Percentiles rank a stretch among this genome's conserved stretches.
phyloP scores from a whole-genome alignment of 2,329 filamentous ascomycete species.

The Aspergillus caelatus region DNA sequence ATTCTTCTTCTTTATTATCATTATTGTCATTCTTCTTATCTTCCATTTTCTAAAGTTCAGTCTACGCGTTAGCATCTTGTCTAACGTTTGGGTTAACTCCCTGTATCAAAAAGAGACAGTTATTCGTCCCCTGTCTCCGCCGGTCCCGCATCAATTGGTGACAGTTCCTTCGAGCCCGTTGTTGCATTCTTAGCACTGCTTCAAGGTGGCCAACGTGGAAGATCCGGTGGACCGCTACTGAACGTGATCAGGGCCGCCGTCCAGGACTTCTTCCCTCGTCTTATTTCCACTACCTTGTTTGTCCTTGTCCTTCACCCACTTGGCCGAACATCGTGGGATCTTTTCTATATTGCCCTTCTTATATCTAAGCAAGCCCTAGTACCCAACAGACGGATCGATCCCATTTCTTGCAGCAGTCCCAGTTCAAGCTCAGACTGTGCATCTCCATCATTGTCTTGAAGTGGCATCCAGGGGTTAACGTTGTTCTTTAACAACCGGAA shows the following conservation, averaged over 20 bases:
- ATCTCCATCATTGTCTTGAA: slow-evolving; percentile 19
- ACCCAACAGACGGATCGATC: slow-evolving; percentile 24
- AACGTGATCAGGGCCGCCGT: slow-evolving; percentile 18
- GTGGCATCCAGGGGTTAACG: slow-evolving; percentile 11
- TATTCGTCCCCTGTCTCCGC: slow-evolving; percentile 18
- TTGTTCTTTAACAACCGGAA: not conserved
- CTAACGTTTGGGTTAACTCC: slow-evolving; percentile 18
- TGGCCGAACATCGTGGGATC: slow-evolving; percentile 27
- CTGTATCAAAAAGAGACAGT: slow-evolving; percentile 17
- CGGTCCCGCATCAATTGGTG: slow-evolving; percentile 11
- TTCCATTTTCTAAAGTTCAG: slow-evolving; percentile 11
- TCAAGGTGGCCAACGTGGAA: slow-evolving; percentile 22
- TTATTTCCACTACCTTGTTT: slow-evolving; percentile 34
- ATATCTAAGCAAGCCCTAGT: slow-evolving; percentile 20
- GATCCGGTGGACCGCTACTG: slow-evolving; percentile 25
- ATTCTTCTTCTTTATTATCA: slow-evolving; percentile 8
- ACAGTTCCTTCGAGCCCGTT: slow-evolving; percentile 17
- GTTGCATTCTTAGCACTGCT: slow-evolving; percentile 18
- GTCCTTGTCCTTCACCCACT: slow-evolving; percentile 25
- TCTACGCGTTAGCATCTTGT: slow-evolving; percentile 18
- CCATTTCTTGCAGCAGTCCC: slow-evolving; percentile 19
- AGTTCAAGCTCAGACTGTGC: slow-evolving; percentile 19
- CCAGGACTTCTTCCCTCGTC: slow-evolving; percentile 17
- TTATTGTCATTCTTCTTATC: slow-evolving; percentile 8
- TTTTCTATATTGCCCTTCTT: slow-evolving; percentile 24